Evolutionary conservation across 208 protist genomes (phyloP).

Genomic region (Trypanosoma scelopori): DNA sequence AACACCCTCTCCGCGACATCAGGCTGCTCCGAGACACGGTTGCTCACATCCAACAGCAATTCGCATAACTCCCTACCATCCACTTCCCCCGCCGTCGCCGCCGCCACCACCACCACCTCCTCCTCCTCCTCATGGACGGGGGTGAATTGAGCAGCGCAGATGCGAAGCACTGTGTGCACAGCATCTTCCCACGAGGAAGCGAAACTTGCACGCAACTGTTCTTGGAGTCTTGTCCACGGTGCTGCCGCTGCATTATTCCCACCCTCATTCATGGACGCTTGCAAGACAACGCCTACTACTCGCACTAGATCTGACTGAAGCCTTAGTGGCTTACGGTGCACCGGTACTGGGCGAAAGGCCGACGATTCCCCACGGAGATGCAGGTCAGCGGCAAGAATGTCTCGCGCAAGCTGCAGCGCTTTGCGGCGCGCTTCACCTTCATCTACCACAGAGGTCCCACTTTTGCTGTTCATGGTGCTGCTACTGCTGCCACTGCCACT

Average conservation of each 20-base stretch:
- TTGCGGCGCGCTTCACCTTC: not conserved
- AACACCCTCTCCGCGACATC: constrained; percentile 16
- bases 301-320: constrained; percentile 19
- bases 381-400: constrained; percentile 17
- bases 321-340: not conserved
- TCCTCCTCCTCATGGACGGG: not conserved
- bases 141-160: constrained; percentile 9
- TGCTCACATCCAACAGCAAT: not conserved
- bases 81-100: too few species aligned
- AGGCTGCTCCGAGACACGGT: constrained; percentile 14
- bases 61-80: not conserved
- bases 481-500: not conserved
- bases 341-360: not conserved
- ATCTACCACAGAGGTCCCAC: not conserved
- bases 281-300: constrained; percentile 6
- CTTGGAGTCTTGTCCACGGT: constrained; percentile 13
- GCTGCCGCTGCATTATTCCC: not conserved
- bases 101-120: too few species aligned
- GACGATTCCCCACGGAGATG: constrained; percentile 4
- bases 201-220: constrained; percentile 24
- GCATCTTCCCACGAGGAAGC: constrained; percentile 18
- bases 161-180: constrained; percentile 24
- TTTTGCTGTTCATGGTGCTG: not conserved
- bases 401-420: constrained; percentile 13
- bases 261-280: not conserved